phyloP scores from a whole-genome alignment of 352 stramenopile genomes.

The Blastocystis sp. region DNA sequence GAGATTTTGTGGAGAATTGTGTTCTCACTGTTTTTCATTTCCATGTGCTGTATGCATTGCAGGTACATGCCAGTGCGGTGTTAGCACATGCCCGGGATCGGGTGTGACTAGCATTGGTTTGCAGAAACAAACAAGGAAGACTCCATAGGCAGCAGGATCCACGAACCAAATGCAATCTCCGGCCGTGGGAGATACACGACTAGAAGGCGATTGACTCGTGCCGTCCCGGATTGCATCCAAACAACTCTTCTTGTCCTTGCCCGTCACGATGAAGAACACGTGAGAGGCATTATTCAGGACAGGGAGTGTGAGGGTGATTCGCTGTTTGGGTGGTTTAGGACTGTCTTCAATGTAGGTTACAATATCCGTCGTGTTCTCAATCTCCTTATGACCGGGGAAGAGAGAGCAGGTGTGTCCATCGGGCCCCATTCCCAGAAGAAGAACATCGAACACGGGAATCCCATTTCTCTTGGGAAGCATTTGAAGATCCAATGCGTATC shows the following conservation, averaged over 20 bases:
- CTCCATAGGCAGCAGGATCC: constrained; percentile 75
- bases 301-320: constrained; percentile 93
- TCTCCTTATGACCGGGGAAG: constrained; percentile 87
- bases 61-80: too few species aligned
- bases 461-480: constrained; percentile 66
- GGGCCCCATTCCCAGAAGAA: constrained; percentile 91
- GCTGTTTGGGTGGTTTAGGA: constrained; percentile 89
- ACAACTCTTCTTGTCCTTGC: constrained; percentile 80
- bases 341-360: constrained; percentile 92
- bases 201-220: constrained; percentile 76
- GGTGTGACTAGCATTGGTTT: too few species aligned
- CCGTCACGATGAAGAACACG: constrained; percentile 85
- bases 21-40: too few species aligned
- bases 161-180: constrained; percentile 82
- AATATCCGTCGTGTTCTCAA: constrained; percentile 80
- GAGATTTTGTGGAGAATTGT: too few species aligned
- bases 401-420: constrained; percentile 96
- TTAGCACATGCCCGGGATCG: too few species aligned
- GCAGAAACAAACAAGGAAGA: too few species aligned
- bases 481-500: constrained; percentile 74
- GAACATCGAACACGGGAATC: constrained; percentile 86
- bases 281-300: constrained; percentile 85
- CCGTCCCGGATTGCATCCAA: constrained; percentile 78
- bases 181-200: constrained; percentile 77
- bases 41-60: too few species aligned